Evolutionary conservation across 768 basidiomycete genomes (phyloP).

Genomic region (Suillus weaverae): DNA sequence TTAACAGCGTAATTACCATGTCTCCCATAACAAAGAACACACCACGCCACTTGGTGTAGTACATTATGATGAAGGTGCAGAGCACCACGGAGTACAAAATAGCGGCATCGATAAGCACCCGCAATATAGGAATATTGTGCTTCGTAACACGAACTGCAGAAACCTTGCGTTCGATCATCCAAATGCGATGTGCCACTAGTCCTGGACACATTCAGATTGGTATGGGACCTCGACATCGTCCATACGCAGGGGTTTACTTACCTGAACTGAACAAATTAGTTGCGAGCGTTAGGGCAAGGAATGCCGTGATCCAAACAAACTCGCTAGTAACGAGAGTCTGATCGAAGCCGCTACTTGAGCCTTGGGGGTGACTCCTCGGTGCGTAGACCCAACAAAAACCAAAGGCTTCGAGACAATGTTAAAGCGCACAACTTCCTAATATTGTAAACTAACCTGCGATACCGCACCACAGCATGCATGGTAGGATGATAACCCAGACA

Average conservation of each 20-base stretch:
- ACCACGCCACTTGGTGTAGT: constrained; percentile 30
- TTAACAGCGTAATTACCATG: constrained; percentile 26
- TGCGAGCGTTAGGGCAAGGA: constrained; percentile 30
- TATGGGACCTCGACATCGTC: not conserved
- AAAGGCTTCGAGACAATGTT: constrained; percentile 14
- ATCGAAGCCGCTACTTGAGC: constrained; percentile 17
- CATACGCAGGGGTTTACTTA: constrained; percentile 12
- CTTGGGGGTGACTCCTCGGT: not conserved
- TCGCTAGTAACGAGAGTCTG: constrained; percentile 2
- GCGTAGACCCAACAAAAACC: constrained; percentile 18
- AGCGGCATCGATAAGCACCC: constrained; percentile 38
- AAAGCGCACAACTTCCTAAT: not conserved
- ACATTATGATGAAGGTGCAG: constrained; percentile 27
- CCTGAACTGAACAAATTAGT: constrained; percentile 35
- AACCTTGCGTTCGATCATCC: constrained; percentile 25
- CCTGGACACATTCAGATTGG: constrained; percentile 14
- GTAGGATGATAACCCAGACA: constrained; percentile 27
- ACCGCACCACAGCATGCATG: constrained; percentile 30
- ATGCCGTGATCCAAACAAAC: constrained; percentile 35
- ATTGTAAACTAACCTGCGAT: constrained; percentile 19
- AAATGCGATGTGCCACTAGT: constrained; percentile 33
- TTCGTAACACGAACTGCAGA: not conserved
- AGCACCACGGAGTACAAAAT: constrained; percentile 38
- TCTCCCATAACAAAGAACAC: constrained; percentile 36
- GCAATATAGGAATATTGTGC: constrained; percentile 18